These are phyloP conservation scores for Alopecurus myosuroides DNA, from an alignment of 176 grass and related monocot genomes.

Conservation along the genomic window DNA sequence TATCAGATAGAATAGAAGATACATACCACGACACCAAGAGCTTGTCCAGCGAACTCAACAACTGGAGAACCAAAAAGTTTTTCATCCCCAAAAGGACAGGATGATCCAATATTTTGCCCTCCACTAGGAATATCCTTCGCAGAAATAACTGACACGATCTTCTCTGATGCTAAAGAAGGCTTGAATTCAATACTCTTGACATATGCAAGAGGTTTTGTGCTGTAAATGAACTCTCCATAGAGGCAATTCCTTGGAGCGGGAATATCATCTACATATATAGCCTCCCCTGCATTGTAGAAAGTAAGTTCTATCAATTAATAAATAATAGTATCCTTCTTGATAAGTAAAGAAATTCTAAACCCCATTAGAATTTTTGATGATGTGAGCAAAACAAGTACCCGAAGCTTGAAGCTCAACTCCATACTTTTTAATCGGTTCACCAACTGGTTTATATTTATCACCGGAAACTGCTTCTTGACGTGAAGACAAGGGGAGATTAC, in stretches of 20 bases:
- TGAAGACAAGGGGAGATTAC: conserved; percentile 36
- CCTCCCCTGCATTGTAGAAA: conserved; percentile 49
- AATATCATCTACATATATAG: conserved; percentile 85
- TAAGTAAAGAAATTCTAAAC: neutral
- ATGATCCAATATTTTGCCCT: conserved; percentile 60
- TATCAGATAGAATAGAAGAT: neutral
- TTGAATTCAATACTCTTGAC: conserved; percentile 64
- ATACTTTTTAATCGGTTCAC: conserved; percentile 64
- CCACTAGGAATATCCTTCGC: conserved; percentile 69
- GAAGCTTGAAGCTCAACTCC: conserved; percentile 76
- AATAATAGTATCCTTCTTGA: neutral
- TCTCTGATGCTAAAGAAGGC: conserved; percentile 55
- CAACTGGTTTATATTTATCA: conserved; percentile 57
- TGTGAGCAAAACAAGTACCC: conserved; percentile 35
- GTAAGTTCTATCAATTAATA: neutral
- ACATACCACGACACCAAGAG: conserved; percentile 69
- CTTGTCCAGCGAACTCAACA: conserved; percentile 68
- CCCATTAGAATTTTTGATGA: neutral
- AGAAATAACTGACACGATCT: conserved; percentile 51
- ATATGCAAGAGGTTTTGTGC: conserved; percentile 55
- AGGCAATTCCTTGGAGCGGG: conserved; percentile 66
- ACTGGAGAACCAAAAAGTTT: conserved; percentile 61
- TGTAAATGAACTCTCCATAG: conserved; percentile 80
- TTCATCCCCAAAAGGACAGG: conserved; percentile 46
- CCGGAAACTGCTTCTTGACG: conserved; percentile 21